These are phyloP conservation scores for Trametes sanguinea DNA, from an alignment of 768 basidiomycete genomes.

Conservation along the genomic window DNA sequence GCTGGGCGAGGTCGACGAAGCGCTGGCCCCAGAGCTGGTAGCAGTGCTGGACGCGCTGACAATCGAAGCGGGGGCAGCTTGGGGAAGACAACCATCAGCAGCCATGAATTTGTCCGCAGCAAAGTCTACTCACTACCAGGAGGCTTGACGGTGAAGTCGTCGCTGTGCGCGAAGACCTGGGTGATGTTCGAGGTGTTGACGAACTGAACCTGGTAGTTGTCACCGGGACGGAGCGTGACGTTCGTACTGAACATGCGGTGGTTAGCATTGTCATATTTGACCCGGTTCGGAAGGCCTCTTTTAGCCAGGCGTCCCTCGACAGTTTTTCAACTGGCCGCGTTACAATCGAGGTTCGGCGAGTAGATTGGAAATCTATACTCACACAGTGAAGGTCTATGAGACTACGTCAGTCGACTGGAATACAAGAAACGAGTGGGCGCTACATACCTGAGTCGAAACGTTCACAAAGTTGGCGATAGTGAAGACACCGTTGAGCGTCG, in stretches of 20 bases:
- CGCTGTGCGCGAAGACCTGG: slow-evolving; percentile 36
- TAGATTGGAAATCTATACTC: neutral
- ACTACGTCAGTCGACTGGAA: neutral
- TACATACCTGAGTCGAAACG: slow-evolving; percentile 30
- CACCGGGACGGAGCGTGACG: slow-evolving; percentile 36
- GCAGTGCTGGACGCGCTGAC: slow-evolving; percentile 4
- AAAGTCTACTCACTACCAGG: slow-evolving; percentile 37
- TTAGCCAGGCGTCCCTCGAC: too few species aligned
- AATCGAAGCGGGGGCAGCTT: slow-evolving; percentile 26
- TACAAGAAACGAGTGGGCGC: neutral
- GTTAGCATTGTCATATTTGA: too few species aligned
- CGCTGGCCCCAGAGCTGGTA: slow-evolving; percentile 17
- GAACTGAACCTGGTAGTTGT: slow-evolving; percentile 39
- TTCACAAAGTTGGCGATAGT: slow-evolving; percentile 37
- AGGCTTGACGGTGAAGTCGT: slow-evolving; percentile 39
- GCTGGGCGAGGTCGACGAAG: slow-evolving; percentile 19
- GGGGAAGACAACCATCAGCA: slow-evolving; percentile 9
- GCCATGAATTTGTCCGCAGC: neutral
- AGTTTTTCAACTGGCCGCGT: neutral
- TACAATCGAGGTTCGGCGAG: too few species aligned
- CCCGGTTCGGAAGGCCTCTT: too few species aligned
- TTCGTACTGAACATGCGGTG: slow-evolving; percentile 32
- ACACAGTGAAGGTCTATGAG: slow-evolving; percentile 24
- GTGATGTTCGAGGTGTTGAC: slow-evolving; percentile 36
- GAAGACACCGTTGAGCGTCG: slow-evolving; percentile 40